Base-by-base conservation (phyloP, 352 stramenopile species). In the Plasmopara muralis region DNA sequence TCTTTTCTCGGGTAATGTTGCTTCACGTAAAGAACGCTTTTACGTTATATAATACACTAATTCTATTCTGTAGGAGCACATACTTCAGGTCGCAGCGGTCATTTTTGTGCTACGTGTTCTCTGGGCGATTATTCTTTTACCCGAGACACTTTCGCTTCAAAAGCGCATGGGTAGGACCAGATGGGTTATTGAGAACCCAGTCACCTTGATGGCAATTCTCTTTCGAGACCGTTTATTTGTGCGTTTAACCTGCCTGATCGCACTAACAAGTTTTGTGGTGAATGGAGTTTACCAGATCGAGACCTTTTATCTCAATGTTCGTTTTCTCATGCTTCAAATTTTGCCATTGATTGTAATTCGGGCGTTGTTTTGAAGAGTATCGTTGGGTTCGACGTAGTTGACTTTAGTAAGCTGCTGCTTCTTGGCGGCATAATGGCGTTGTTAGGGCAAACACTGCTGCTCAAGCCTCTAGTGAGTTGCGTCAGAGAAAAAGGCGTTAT, bases 221-320 rank as follows among this genome's bases (percentile, higher is more conserved):
- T 71, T 76, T n/a, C 74, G 79, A 0, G 68, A 78, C 8, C 48
- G 70, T 47, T 66, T 89, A 14, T 89, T 89, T 43, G 72, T 77
- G 38, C 65, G 75, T 5, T 60, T 91, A 28, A 89, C 76, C 7
- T 63, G 55, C 18, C 60, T 91, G 53, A 86, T 91, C 39, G 78
- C 68, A 14, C 58, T 91, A 52, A 88, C 77, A 31, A 76, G 48
- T 10, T 91, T 89, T 41, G 74, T 85, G 14, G 50, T 62, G 33
- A 76, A 70, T 18, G 81, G 81, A 9, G 60, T 81, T 45, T 77
- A 62, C 35, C 75, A 87, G 47, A 87, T 87, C 45, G 70, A 71
- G 28, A 66, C 74, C 15, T 91, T 86, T 62, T 91, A 76, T 55
- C 64, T 91, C 14, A 91, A 91, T 47, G 74, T 83, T 43, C 52